Evolutionary conservation across 1,284 basidiomycete species (phyloP), one percentile per base, ranked within the genome.

Genomic region (Moniliella sp.): DNA sequence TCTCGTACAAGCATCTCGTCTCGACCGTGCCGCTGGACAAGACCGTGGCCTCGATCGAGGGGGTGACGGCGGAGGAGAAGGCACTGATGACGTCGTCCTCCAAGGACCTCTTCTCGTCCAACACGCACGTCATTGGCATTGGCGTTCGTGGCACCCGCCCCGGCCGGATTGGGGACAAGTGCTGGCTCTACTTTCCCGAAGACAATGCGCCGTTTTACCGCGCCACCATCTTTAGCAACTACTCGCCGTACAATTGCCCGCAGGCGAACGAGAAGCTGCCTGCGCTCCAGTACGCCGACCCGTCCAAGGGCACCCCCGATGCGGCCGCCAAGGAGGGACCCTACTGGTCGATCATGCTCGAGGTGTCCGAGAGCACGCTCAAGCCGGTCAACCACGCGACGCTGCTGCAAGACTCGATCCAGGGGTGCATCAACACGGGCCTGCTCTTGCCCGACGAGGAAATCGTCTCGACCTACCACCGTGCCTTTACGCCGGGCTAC

Each of bases 211-310:
- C 67, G 23, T 69, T 67, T 60, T 69, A 69, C 60, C 64, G 67
- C 27, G 66, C 65, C 11, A 69, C 67, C 36, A 65, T 69, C 50
- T 69, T 69, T 49, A 66, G 65, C 40, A 68, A 68, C 61, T 69
- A 69, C 55, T 66, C 65, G 21, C 65, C 65, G 19, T 58, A 63
- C 61, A 67, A 69, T 54, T 62, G 62, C 36, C 67, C 67, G 2
- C 43, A 58, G 34, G 42, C 45, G 15, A 51, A 59, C 19, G 51
- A 46, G 32, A 57, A 61, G 49, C 61, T 68, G 15, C 58, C 61
- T 25, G 67, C 66, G 9, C 37, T 68, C 4, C 66, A 65, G 48
- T 62, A 61, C 30, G 66, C 66, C 36, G 65, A 67, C 45, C 60
- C 64, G 0, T 40, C 50, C 25, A 47, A 62, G 32, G 59, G 59